These are phyloP conservation scores for Backusella luteola DNA, from an alignment of 192 early-diverging fungal genomes.

Conservation along the genomic window DNA sequence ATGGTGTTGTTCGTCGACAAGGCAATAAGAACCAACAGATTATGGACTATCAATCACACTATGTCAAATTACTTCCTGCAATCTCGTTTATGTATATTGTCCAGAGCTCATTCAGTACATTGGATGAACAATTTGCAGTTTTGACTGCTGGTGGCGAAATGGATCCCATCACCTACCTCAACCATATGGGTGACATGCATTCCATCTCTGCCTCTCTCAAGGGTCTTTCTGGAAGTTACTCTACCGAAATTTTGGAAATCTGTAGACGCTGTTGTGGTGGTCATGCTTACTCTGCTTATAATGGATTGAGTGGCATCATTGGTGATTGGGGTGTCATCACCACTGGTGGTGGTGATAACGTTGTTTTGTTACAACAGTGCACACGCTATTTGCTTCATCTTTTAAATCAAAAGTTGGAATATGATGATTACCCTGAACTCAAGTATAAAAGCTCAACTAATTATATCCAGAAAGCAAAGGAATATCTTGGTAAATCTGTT, in stretches of 20 bases:
- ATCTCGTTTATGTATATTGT: constrained; percentile 51
- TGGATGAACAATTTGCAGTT: constrained; percentile 27
- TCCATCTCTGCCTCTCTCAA: constrained; percentile 58
- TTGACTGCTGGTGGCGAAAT: constrained; percentile 45
- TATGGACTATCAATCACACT: constrained; percentile 66
- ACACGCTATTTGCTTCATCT: constrained; percentile 43
- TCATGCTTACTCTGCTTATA: constrained; percentile 67
- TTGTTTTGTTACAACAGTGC: constrained; percentile 46
- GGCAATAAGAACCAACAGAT: constrained; percentile 61
- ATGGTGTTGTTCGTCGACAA: constrained; percentile 61
- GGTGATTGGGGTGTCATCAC: constrained; percentile 64
- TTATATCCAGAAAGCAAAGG: constrained; percentile 19
- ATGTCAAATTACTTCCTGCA: constrained; percentile 55
- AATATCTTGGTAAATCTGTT: constrained; percentile 4
- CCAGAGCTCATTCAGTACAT: neutral
- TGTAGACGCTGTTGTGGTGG: constrained; percentile 59
- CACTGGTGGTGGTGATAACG: constrained; percentile 54
- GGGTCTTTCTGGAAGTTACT: constrained; percentile 49
- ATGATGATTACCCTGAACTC: constrained; percentile 23
- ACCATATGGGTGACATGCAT: constrained; percentile 54
- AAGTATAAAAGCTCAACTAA: constrained; percentile 15
- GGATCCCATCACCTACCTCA: constrained; percentile 44
- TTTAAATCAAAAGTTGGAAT: constrained; percentile 27
- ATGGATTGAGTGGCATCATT: constrained; percentile 58
- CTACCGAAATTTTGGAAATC: constrained; percentile 47